Base-by-base conservation (phyloP, 768 basidiomycete species). In the Suillus plorans region DNA sequence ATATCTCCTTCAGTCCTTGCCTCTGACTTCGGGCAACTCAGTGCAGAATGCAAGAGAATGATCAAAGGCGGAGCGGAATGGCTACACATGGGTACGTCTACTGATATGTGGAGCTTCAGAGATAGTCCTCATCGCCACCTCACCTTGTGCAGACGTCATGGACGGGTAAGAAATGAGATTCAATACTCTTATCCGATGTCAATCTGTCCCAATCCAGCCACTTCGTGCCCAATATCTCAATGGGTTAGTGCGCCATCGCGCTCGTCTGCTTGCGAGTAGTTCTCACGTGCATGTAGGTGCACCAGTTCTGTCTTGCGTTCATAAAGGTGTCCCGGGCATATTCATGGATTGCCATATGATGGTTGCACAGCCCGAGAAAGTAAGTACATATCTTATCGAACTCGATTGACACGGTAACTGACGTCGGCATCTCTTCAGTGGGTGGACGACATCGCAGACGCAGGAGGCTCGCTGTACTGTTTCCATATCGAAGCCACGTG, bases 341-440 rank as follows among this genome's bases (percentile, higher is more conserved):
- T 99, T 95, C 81, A 99, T 99, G 97, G 97, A 99, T 78, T 98
- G 96, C 77, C 97, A 99, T 79, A 99, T 99, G 97, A 99, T 99
- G 97, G 97, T 99, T 22, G 77, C 95, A 0, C 81, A 98, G 58
- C 97, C 97, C 12, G 93, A 91, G 73, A 89, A 90, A 83, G 96
- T 94, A 69, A 58, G 72, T 9, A 41, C 44, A 22, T 8, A 44
- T 34, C 37, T 52, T 28, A 31, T 22, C 49, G 44, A 9, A 5
- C 20, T 5, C 36, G 10, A 37, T 36, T 42, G 6, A 63, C 25
- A n/a, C 47, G 6, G 63, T 58, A 10, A 58, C 37, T 22, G 14
- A 57, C 37, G n/a, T 56, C 10, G 49, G 39, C 49, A 28, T 47
- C 10, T 49, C 60, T 47, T 18, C 69, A 99, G 94, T 99, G 97